Evolutionary conservation across 495 filamentous ascomycete species (phyloP).

Genomic region (Penicillium alfredii): DNA sequence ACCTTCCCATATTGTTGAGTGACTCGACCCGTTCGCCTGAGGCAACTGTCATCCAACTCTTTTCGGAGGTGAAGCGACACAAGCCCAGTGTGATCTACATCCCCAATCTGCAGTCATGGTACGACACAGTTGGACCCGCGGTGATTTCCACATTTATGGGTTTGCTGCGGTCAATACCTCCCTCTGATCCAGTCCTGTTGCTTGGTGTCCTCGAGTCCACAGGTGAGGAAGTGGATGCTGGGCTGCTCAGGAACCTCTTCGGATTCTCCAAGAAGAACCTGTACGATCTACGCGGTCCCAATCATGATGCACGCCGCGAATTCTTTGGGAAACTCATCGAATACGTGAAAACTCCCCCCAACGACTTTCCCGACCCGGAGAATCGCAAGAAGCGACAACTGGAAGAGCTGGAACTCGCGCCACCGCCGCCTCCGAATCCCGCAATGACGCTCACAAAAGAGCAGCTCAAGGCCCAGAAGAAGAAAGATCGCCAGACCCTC

Average conservation of each 20-base stretch:
- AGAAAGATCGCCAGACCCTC: conserved; percentile 69
- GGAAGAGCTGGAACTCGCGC: conserved; percentile 68
- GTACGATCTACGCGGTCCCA: conserved; percentile 60
- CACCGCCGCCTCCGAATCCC: conserved; percentile 59
- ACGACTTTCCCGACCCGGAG: conserved; percentile 77
- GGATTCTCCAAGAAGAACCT: conserved; percentile 74
- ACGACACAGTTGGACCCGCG: conserved; percentile 56
- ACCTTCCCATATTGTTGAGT: conserved; percentile 74
- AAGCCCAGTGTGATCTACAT: conserved; percentile 96
- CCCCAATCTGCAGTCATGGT: conserved; percentile 84
- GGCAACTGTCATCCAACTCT: conserved; percentile 80
- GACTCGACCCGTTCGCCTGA: conserved; percentile 70
- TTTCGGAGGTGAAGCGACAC: conserved; percentile 84
- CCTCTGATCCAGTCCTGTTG: conserved; percentile 82
- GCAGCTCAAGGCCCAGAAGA: conserved; percentile 72
- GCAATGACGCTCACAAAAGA: conserved; percentile 55
- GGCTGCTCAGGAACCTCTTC: conserved; percentile 72
- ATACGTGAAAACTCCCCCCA: conserved; percentile 69
- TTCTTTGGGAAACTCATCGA: conserved; percentile 70
- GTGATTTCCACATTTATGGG: conserved; percentile 73
- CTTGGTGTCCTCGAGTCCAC: conserved; percentile 71
- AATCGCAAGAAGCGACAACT: conserved; percentile 81
- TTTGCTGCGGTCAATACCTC: conserved; percentile 68
- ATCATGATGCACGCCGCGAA: conserved; percentile 57
- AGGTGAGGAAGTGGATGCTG: conserved; percentile 48